Conservation (phyloP, 768 basidiomycete species). For the Agrocybe chaxingu region DNA sequence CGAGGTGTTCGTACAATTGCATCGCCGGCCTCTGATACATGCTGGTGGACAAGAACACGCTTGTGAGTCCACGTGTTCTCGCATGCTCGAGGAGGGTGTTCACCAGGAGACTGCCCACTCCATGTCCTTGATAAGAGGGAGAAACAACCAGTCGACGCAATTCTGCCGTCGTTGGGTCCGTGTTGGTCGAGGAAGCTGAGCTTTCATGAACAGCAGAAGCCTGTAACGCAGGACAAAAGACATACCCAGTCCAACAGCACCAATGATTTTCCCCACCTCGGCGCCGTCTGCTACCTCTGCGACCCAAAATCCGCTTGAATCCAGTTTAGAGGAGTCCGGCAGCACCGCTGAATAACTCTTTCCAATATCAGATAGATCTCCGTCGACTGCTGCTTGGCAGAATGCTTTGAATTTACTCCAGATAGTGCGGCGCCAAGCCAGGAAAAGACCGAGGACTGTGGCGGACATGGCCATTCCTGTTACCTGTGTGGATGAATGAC, state of each 20-base stretch:
- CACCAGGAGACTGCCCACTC: constrained; percentile 18
- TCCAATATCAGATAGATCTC: constrained; percentile 19
- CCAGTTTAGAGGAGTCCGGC: background rate
- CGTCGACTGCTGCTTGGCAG: background rate
- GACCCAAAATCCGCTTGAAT: constrained; percentile 21
- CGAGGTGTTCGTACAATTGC: constrained; percentile 13
- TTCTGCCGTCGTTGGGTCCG: constrained; percentile 14
- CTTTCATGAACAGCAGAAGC: background rate
- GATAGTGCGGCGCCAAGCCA: too few relatives aligned
- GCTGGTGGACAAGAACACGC: constrained; percentile 12
- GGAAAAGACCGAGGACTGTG: too few relatives aligned
- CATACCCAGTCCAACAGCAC: constrained; percentile 19
- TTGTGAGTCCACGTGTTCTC: constrained; percentile 1
- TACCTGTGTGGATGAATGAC: too few relatives aligned
- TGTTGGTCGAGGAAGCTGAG: background rate
- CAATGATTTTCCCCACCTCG: constrained; percentile 11
- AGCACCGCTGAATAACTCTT: constrained; percentile 7
- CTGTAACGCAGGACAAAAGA: background rate
- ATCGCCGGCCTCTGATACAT: constrained; percentile 12
- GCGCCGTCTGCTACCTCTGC: constrained; percentile 11
- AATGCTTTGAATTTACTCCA: too few relatives aligned
- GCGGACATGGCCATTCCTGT: too few relatives aligned
- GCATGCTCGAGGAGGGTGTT: constrained; percentile 14
- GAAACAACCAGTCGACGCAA: constrained; percentile 26
- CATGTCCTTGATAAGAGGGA: constrained; percentile 14